These are phyloP conservation scores for Trichodelitschia bisporula DNA, from an alignment of 495 filamentous ascomycete species.

Conservation along the genomic window DNA sequence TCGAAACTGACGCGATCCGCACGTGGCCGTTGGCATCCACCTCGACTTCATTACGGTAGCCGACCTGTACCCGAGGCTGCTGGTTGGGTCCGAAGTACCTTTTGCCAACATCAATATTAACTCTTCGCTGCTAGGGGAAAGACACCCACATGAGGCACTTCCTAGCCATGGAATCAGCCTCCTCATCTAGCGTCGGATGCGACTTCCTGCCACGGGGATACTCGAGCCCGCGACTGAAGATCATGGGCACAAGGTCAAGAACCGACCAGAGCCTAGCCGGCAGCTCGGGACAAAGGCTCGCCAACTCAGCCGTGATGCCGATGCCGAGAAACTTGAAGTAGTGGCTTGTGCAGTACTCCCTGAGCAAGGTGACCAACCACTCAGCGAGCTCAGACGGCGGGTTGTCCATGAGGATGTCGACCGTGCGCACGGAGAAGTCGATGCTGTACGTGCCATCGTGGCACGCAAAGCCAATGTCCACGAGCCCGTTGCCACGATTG, in stretches of 20 bases:
- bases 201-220: conserved; percentile 10
- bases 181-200: conserved; percentile 43
- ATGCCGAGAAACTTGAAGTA: conserved; percentile 17
- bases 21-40: conserved; percentile 43
- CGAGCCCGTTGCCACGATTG: conserved; percentile 1
- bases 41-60: conserved; percentile 47
- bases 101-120: conserved; percentile 5
- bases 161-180: conserved; percentile 64
- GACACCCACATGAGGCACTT: conserved; percentile 44
- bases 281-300: conserved; percentile 29
- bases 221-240: conserved; percentile 16
- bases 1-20: conserved; percentile 30
- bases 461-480: conserved; percentile 28
- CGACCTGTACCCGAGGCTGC: conserved; percentile 49
- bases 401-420: conserved; percentile 7
- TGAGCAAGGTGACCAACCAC: conserved; percentile 9
- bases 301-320: conserved; percentile 27
- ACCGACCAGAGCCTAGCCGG: conserved; percentile 58
- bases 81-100: conserved; percentile 59
- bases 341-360: conserved; percentile 11
- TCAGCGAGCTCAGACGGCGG: conserved; percentile 5
- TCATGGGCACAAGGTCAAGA: conserved; percentile 51
- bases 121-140: conserved; percentile 1
- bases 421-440: conserved; percentile 40
- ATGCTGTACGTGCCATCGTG: conserved; percentile 60